Evolutionary conservation across 495 filamentous ascomycete species (phyloP).

Genomic region (Neurospora intermedia): DNA sequence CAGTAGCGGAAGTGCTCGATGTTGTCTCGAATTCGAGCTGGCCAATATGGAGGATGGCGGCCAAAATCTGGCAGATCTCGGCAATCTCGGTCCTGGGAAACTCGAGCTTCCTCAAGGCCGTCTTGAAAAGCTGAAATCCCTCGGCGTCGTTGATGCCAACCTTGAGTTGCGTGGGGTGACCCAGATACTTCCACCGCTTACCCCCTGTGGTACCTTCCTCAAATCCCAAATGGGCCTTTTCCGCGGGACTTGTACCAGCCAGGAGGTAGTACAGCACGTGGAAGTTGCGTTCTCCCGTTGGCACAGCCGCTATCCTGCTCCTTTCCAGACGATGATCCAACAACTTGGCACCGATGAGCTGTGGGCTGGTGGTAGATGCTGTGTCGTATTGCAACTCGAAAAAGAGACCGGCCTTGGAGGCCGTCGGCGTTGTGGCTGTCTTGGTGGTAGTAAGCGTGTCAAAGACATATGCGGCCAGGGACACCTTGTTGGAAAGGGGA

Average conservation of each 20-base stretch:
- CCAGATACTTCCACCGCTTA: constrained; percentile 89
- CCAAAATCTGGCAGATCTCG: constrained; percentile 89
- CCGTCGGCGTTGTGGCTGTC: constrained; percentile 85
- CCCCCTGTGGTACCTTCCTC: constrained; percentile 49
- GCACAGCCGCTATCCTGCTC: constrained; percentile 79
- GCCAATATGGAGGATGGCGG: constrained; percentile 85
- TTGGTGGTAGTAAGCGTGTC: constrained; percentile 97
- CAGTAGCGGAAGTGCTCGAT: constrained; percentile 63
- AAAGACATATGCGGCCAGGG: constrained; percentile 87
- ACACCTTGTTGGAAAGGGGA: constrained; percentile 83
- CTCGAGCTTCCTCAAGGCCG: constrained; percentile 82
- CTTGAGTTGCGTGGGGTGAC: constrained; percentile 91
- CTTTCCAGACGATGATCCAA: constrained; percentile 88
- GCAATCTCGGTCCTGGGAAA: constrained; percentile 90
- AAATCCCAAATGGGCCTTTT: constrained; percentile 82
- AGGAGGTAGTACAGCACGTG: constrained; percentile 93
- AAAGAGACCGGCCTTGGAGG: constrained; percentile 90
- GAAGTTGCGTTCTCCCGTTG: constrained; percentile 92
- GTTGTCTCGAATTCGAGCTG: constrained; percentile 83
- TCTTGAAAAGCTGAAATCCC: constrained; percentile 97
- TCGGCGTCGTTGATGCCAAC: constrained; percentile 93
- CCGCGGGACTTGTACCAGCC: constrained; percentile 79
- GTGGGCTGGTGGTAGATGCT: constrained; percentile 63
- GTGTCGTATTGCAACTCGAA: constrained; percentile 95
- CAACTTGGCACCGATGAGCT: constrained; percentile 85